Evolutionary conservation across 495 filamentous ascomycete genomes (phyloP), one percentile per base, ranked within the genome.

Genomic region (Penicillium lividum): DNA sequence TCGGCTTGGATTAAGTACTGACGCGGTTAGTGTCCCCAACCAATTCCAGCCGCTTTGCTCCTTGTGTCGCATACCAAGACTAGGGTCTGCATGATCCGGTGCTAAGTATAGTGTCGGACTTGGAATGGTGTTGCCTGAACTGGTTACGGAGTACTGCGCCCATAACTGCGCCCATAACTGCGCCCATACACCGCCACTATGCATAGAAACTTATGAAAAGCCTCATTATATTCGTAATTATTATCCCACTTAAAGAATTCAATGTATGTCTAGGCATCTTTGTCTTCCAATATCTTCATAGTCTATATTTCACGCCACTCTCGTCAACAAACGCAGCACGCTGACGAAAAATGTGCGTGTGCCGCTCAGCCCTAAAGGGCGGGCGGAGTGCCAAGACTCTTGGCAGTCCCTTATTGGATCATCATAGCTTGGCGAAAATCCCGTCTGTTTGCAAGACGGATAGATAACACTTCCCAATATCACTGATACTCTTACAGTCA

Each of bases 91-190:
- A 34, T 30, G 47, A 28, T 11, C 5, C 10, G 28, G 34, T 65
- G 47, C 59, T 60, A 61, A 65, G 54, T 56, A 58, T 60, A 68
- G 65, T 4, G 31, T 28, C n/a, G 36, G 42, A 61, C 54, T 51
- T 22, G 47, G 46, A 68, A 68, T 57, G 55, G 57, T 66, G 63
- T 48, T 68, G 66, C 66, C 66, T 68, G 54, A 22, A 22, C 22
- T 22, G 22, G 22, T 22, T 22, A 22, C 2, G 22, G 22, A 22
- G 22, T 22, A 22, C 22, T 22, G 22, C 22, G 22, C 22, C 22
- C 22, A 1, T 22, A 22, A 2, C 22, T n/a, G n/a, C n/a, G n/a
- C n/a, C n/a, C n/a, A n/a, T n/a, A n/a, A 34, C 54, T 45, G 50
- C 49, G 42, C 49, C 52, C 7, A 25, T 53, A 58, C 58, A 61